Conservation (phyloP, 495 filamentous ascomycete species). For the Neurospora sp. region DNA sequence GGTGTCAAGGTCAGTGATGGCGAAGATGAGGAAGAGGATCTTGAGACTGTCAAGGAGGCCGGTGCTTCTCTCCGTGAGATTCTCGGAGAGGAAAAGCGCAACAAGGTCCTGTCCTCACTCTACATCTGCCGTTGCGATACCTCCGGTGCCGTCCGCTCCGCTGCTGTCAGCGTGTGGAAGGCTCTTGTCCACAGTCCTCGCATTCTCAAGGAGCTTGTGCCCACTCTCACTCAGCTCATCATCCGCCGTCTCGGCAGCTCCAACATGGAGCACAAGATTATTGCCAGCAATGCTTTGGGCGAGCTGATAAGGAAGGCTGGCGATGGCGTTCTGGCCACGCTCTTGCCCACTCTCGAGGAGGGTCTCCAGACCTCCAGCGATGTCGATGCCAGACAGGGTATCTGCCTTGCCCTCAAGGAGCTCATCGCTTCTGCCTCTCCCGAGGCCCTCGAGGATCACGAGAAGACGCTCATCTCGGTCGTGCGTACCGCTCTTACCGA, state of each 20-base stretch:
- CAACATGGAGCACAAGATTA: conserved; percentile 97
- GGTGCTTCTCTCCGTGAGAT: conserved; percentile 85
- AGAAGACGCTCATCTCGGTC: conserved; percentile 88
- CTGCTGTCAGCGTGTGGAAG: conserved; percentile 92
- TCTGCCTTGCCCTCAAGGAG: conserved; percentile 90
- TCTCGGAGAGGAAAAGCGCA: conserved; percentile 87
- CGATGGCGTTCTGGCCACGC: conserved; percentile 76
- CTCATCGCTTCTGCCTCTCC: conserved; percentile 84
- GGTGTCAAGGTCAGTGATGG: conserved; percentile 83
- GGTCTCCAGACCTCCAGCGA: conserved; percentile 81
- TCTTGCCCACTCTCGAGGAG: conserved; percentile 87
- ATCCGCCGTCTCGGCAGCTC: conserved; percentile 89
- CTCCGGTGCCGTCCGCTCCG: conserved; percentile 78
- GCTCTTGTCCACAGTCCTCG: conserved; percentile 85
- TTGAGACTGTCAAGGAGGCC: conserved; percentile 71
- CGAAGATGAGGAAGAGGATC: conserved; percentile 57
- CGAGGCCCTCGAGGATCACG: conserved; percentile 85
- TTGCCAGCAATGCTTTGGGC: conserved; percentile 92
- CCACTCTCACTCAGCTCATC: conserved; percentile 85
- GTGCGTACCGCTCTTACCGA: conserved; percentile 91
- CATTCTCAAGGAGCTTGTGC: conserved; percentile 88
- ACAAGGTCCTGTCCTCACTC: conserved; percentile 87
- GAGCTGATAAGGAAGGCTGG: conserved; percentile 95
- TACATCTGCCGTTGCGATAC: conserved; percentile 99
- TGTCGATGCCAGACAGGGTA: conserved; percentile 91